Percentiles rank a stretch among this genome's conserved stretches.
phyloP scores from a whole-genome alignment of 2,329 filamentous ascomycete genomes.

The Exophiala calicioides region DNA sequence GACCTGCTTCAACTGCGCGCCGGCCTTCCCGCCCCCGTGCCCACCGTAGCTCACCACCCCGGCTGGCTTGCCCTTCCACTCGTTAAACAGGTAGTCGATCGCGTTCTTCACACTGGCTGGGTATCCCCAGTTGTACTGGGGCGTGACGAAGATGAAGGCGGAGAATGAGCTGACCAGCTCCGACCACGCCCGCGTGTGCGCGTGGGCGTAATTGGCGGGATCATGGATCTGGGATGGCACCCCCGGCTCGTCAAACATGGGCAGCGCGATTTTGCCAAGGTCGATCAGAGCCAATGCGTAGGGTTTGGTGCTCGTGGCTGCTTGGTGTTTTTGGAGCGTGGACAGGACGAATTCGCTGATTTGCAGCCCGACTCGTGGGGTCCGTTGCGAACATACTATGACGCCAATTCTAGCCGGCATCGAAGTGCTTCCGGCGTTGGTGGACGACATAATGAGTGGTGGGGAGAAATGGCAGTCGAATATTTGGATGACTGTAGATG shows the following conservation, averaged over 20 bases:
- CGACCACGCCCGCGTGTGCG: constrained; percentile 43
- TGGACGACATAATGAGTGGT: too few relatives aligned
- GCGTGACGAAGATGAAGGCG: constrained; percentile 46
- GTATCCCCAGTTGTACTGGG: constrained; percentile 58
- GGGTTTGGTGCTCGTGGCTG: constrained; percentile 2
- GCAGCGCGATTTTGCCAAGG: constrained; percentile 37
- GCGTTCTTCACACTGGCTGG: constrained; percentile 61
- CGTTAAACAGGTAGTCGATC: constrained; percentile 61
- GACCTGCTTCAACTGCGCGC: constrained; percentile 39
- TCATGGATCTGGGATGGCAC: constrained; percentile 40
- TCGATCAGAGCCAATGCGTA: constrained; percentile 36
- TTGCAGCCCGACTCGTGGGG: constrained; percentile 39
- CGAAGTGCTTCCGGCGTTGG: not conserved
- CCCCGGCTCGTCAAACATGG: constrained; percentile 42
- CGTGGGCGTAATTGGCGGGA: constrained; percentile 37
- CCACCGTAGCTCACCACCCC: constrained; percentile 58
- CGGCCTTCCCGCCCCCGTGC: constrained; percentile 42
- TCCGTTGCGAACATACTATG: constrained; percentile 40
- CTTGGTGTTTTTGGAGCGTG: constrained; percentile 20
- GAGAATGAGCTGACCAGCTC: constrained; percentile 36
- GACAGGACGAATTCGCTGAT: constrained; percentile 38
- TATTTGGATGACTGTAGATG: too few relatives aligned
- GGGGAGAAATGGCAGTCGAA: too few relatives aligned
- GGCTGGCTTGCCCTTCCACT: constrained; percentile 59
- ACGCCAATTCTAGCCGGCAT: constrained; percentile 34